Percentiles rank a stretch among this genome's conserved stretches.
phyloP scores from a whole-genome alignment of 441 rosid genomes.

The Geranium incanum region DNA sequence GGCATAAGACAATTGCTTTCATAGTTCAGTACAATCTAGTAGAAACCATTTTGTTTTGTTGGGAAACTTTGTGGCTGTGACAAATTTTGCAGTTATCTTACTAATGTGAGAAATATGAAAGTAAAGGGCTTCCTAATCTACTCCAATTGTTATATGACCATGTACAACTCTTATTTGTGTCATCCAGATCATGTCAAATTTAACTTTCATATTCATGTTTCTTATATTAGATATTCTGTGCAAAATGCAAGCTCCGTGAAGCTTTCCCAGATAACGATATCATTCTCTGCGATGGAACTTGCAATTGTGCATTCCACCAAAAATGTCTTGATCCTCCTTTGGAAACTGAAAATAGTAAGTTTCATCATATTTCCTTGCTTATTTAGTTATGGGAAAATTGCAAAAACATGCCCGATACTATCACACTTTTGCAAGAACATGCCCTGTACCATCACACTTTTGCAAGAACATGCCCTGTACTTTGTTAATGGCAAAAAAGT shows the following conservation, averaged over 20 bases:
- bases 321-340: slow-evolving; percentile 88
- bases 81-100: not conserved
- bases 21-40: not conserved
- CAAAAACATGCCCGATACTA: too few species aligned
- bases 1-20: not conserved
- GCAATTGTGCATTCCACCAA: slow-evolving; percentile 92
- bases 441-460: too few species aligned
- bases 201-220: slow-evolving; percentile 13
- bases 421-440: too few species aligned
- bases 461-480: too few species aligned
- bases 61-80: not conserved
- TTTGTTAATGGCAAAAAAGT: too few species aligned
- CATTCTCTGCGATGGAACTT: slow-evolving; percentile 89
- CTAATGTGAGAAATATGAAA: not conserved
- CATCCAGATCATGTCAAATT: slow-evolving; percentile 1
- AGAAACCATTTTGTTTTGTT: not conserved
- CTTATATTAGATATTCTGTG: slow-evolving; percentile 70
- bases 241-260: slow-evolving; percentile 78
- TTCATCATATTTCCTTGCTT: slow-evolving; percentile 11
- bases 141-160: not conserved
- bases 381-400: slow-evolving; percentile 4
- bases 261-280: slow-evolving; percentile 86
- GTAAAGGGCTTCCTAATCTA: not conserved
- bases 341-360: slow-evolving; percentile 78
- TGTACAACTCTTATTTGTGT: not conserved